Conservation (phyloP, 1,139 yeast species). For the Nakaseomyces delphensis region DNA sequence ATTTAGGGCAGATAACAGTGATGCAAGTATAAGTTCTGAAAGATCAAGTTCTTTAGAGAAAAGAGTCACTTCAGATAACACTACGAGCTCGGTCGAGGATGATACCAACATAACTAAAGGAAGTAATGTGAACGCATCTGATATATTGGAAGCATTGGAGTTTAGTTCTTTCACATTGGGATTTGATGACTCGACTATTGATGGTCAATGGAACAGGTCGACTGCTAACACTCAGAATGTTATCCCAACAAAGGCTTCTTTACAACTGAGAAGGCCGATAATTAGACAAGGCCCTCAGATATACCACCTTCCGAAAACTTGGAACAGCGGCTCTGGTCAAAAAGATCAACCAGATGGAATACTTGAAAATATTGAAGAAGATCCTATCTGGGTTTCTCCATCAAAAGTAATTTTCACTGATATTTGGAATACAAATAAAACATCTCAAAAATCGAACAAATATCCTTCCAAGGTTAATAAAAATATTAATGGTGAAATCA, state of each 20-base stretch:
- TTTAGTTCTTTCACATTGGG: slow-evolving; percentile 30
- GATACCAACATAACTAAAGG: background rate
- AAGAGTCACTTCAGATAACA: background rate
- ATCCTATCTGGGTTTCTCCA: slow-evolving; percentile 32
- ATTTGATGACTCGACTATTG: slow-evolving; percentile 17
- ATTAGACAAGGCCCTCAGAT: slow-evolving; percentile 1
- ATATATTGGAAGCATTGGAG: slow-evolving; percentile 24
- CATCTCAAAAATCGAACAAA: background rate
- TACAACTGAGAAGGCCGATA: background rate
- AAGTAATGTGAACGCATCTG: background rate
- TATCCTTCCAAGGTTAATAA: background rate
- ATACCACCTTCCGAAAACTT: background rate
- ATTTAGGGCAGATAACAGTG: background rate
- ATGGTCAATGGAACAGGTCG: slow-evolving; percentile 3
- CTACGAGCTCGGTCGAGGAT: slow-evolving; percentile 1
- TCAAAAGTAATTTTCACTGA: slow-evolving; percentile 26
- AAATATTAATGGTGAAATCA: background rate
- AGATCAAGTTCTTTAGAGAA: background rate
- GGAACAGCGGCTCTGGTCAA: background rate
- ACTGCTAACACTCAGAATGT: background rate
- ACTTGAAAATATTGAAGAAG: slow-evolving; percentile 15
- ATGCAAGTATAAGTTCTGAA: background rate
- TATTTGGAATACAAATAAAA: slow-evolving; percentile 11
- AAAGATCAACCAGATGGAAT: background rate
- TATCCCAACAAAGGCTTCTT: background rate